Percentiles rank a stretch among this genome's conserved stretches.
Conservation (phyloP, 805 yeast genomes). For the Ogataea angusta region DNA sequence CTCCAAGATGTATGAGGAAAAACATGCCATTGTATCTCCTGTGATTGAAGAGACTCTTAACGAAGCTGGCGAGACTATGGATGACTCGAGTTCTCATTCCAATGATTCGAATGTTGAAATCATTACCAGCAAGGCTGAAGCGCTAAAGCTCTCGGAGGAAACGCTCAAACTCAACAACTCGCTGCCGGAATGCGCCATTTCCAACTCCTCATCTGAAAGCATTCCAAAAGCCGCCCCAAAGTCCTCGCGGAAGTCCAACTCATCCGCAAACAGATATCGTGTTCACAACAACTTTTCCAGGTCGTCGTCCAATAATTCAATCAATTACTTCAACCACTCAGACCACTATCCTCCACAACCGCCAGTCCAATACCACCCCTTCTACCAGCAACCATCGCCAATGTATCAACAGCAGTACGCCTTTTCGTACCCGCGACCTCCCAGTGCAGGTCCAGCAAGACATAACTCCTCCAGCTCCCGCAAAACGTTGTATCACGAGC, state of each 20-base stretch:
- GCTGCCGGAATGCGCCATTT: too few relatives aligned
- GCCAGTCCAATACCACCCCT: slow-evolving; percentile 5
- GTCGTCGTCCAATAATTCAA: slow-evolving; percentile 17
- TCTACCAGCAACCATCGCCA: slow-evolving; percentile 10
- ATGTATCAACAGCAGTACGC: slow-evolving; percentile 6
- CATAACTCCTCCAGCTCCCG: slow-evolving; percentile 10
- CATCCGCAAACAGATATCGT: neutral
- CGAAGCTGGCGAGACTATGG: slow-evolving; percentile 2
- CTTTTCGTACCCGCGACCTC: slow-evolving; percentile 6
- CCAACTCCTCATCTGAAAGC: slow-evolving; percentile 8
- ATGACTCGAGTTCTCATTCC: slow-evolving; percentile 9
- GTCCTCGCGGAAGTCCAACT: neutral
- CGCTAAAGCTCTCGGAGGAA: neutral
- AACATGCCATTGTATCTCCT: slow-evolving; percentile 2
- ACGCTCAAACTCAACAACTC: neutral
- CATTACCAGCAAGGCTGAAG: slow-evolving; percentile 9
- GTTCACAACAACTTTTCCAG: slow-evolving; percentile 10
- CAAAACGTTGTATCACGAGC: slow-evolving; percentile 7
- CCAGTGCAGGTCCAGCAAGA: slow-evolving; percentile 5
- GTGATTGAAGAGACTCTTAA: slow-evolving; percentile 1
- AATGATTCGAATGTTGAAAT: slow-evolving; percentile 15
- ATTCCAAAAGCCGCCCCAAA: slow-evolving; percentile 1
- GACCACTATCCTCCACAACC: slow-evolving; percentile 9
- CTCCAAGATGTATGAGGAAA: slow-evolving; percentile 19
- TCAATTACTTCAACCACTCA: slow-evolving; percentile 11